Base-by-base conservation (phyloP, 129 eudicot species). In the Centrapalus pauciflorus region DNA sequence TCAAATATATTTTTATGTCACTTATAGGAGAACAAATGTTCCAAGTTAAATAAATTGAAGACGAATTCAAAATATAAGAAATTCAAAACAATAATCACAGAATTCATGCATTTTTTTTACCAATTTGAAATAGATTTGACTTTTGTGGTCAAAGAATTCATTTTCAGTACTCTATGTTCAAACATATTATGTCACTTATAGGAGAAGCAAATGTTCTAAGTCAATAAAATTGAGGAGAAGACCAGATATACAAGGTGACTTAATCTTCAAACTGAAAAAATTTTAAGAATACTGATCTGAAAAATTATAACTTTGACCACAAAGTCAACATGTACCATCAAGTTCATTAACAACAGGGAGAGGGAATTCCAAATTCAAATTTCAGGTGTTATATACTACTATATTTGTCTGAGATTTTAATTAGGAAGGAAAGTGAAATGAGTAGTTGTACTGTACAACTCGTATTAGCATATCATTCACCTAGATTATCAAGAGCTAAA, bases 341-440 rank as follows among this genome's bases (percentile, higher is more conserved):
- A 33, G 14, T 23, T 62, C 35, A 23, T 25, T n/a, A 14, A 23
- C 25, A 67, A 51, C 62, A 33, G 26, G 62, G 9, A 46, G 68
- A 70, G 76, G 68, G 68, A 71, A 43, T 46, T 59, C 48, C 56
- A 71, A n/a, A 32, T 48, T 50, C 56, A 26, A 62, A 50, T 21
- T 49, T 50, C 54, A 49, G 16, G 28, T 52, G 16, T 62, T 34
- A 62, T 5, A 52, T 27, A 63, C 5, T 25, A 27, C 13, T 24
- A 43, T 16, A 48, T 20, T 19, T 7, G 5, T 23, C 28, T 55
- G 34, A 50, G 55, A 55, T 37, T 40, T 57, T 28, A 69, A 27
- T 5, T n/a, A n/a, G n/a, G n/a, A n/a, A 69, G 26, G 21, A 56
- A 56, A n/a, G 37, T 25, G 54, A 72, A 72, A 46, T 40, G 11